Conservation (phyloP, 2,329 filamentous ascomycete genomes). For the Penicillium polonicum region DNA sequence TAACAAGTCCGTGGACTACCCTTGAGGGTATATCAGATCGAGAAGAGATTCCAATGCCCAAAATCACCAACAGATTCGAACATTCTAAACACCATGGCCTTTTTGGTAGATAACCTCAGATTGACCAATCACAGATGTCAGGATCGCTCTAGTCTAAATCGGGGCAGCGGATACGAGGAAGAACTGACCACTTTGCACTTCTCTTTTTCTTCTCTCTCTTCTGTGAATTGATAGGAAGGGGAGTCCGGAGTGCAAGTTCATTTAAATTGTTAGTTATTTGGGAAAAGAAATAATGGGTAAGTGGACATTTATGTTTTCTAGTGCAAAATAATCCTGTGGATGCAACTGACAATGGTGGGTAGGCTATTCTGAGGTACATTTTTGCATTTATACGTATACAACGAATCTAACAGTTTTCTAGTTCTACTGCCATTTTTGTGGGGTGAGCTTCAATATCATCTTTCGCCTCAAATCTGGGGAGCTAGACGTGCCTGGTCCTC, state of each 20-base stretch:
- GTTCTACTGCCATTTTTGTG: constrained; percentile 20
- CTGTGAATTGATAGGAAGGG: not conserved
- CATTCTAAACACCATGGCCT: not conserved
- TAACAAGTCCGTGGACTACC: not conserved
- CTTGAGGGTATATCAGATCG: not conserved
- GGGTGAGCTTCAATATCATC: constrained; percentile 21
- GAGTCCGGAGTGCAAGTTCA: not conserved
- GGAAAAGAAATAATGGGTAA: not conserved
- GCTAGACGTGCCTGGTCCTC: not conserved
- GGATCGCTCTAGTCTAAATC: not conserved
- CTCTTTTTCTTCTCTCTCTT: not conserved
- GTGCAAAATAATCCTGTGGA: not conserved
- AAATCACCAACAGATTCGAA: not conserved
- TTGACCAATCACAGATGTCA: not conserved
- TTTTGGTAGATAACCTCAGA: not conserved
- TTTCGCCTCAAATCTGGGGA: constrained; percentile 12
- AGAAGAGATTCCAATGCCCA: not conserved
- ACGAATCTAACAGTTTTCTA: not conserved
- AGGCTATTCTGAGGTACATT: constrained; percentile 3
- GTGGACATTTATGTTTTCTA: not conserved
- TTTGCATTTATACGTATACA: too few relatives aligned
- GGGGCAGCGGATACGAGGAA: not conserved
- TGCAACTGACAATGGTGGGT: not conserved
- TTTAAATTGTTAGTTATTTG: not conserved
- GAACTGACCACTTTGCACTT: not conserved